Evolutionary conservation across 2,329 filamentous ascomycete genomes (phyloP).

Genomic region (Neopestalotiopsis sp.): DNA sequence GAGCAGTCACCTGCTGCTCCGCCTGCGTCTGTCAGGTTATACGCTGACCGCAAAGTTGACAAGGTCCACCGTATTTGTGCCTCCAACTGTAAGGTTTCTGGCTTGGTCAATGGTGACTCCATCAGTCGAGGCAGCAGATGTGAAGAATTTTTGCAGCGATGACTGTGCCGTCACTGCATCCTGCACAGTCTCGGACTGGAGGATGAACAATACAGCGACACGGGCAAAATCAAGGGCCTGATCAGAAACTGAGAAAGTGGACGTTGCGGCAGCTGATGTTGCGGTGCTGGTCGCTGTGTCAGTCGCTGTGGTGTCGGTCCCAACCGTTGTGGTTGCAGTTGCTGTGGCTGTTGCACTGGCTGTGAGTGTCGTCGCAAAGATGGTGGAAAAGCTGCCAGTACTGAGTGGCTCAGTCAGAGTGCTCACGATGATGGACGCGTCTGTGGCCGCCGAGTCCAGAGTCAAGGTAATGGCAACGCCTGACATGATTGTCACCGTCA

Average conservation of each 20-base stretch:
- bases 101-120: conserved; percentile 42
- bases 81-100: conserved; percentile 47
- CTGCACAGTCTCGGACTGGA: conserved; percentile 59
- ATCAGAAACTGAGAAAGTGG: conserved; percentile 57
- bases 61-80: conserved; percentile 55
- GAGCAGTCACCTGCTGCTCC: conserved; percentile 1
- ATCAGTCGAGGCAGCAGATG: conserved; percentile 37
- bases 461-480: conserved; percentile 41
- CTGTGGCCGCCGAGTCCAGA: conserved; percentile 29
- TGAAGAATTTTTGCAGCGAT: conserved; percentile 61
- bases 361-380: conserved; percentile 15
- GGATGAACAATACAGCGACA: conserved; percentile 65
- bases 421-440: conserved; percentile 19
- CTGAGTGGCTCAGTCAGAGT: conserved; percentile 25
- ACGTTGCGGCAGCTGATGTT: conserved; percentile 31
- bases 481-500: conserved; percentile 40
- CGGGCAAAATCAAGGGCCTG: conserved; percentile 68
- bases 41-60: conserved; percentile 51
- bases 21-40: background rate
- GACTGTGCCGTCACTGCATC: conserved; percentile 61
- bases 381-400: conserved; percentile 28
- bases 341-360: conserved; percentile 18
- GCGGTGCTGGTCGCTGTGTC: conserved; percentile 30
- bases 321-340: conserved; percentile 30
- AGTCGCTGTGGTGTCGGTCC: conserved; percentile 26